Conservation (phyloP, 768 basidiomycete genomes). For the Lepiota brunneoincarnata region DNA sequence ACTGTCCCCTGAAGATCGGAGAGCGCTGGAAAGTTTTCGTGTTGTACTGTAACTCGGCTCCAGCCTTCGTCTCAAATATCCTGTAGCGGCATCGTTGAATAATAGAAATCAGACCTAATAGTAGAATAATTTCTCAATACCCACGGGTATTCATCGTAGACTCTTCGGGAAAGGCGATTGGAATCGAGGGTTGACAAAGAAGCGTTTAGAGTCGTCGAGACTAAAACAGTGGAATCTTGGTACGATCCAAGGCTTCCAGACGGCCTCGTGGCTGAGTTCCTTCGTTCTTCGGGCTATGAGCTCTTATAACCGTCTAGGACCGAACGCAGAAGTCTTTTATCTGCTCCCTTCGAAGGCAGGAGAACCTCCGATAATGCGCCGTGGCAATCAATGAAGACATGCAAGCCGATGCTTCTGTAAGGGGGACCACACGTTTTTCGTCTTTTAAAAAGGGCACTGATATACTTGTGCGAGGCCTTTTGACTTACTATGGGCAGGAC, state of each 20-base stretch:
- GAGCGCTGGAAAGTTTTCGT: slow-evolving; percentile 53
- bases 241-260: no score
- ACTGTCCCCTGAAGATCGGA: slow-evolving; percentile 55
- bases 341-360: not conserved
- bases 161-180: no score
- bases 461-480: no score
- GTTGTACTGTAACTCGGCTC: slow-evolving; percentile 28
- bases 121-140: no score
- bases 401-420: slow-evolving; percentile 57
- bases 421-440: no score
- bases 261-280: not conserved
- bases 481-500: no score
- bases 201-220: not conserved
- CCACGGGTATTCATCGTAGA: no score
- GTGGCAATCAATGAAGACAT: slow-evolving; percentile 17
- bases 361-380: slow-evolving; percentile 24
- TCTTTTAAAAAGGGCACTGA: no score
- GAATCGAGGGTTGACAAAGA: not conserved
- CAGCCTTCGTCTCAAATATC: no score
- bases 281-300: not conserved
- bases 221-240: no score
- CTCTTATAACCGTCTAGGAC: not conserved
- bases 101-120: no score
- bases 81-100: no score
- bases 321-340: not conserved